phyloP scores from a whole-genome alignment of 176 grass and related monocot genomes.

The Tillandsia leiboldiana region DNA sequence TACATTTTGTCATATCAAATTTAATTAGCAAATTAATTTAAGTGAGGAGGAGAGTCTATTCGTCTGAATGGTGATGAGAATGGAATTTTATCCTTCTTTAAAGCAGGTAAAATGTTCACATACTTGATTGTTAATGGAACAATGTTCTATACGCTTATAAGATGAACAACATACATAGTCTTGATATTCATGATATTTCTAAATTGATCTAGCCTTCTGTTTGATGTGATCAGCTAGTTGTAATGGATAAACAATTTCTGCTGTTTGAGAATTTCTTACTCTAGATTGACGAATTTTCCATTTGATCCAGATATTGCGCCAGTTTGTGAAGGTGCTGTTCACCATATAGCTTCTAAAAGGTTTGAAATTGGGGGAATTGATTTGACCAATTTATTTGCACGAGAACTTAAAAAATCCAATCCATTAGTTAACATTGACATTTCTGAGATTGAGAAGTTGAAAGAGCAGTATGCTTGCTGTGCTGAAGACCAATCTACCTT shows the following conservation, averaged over 20 bases:
- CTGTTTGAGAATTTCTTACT: background rate
- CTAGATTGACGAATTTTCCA: background rate
- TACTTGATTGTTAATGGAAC: too few species aligned
- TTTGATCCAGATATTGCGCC: conserved; percentile 79
- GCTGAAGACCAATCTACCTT: conserved; percentile 62
- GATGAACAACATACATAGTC: too few species aligned
- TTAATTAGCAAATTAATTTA: too few species aligned
- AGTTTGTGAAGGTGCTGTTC: conserved; percentile 95
- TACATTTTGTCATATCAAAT: too few species aligned
- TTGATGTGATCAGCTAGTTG: background rate
- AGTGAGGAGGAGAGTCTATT: too few species aligned
- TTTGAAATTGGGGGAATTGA: conserved; percentile 88
- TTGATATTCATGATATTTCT: conserved; percentile 3
- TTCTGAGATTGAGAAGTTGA: conserved; percentile 77
- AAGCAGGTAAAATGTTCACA: too few species aligned
- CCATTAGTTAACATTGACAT: conserved; percentile 66
- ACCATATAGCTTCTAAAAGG: conserved; percentile 83
- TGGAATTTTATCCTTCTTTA: too few species aligned
- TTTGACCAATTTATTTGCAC: conserved; percentile 79
- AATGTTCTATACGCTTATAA: too few species aligned
- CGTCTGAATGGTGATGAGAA: too few species aligned
- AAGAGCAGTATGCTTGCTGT: conserved; percentile 80
- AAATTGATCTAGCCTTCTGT: background rate
- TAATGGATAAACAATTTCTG: background rate
- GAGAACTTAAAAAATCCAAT: conserved; percentile 77